Evolutionary conservation across 2,329 filamentous ascomycete genomes (phyloP).

Genomic region (Aureobasidium melanogenum): DNA sequence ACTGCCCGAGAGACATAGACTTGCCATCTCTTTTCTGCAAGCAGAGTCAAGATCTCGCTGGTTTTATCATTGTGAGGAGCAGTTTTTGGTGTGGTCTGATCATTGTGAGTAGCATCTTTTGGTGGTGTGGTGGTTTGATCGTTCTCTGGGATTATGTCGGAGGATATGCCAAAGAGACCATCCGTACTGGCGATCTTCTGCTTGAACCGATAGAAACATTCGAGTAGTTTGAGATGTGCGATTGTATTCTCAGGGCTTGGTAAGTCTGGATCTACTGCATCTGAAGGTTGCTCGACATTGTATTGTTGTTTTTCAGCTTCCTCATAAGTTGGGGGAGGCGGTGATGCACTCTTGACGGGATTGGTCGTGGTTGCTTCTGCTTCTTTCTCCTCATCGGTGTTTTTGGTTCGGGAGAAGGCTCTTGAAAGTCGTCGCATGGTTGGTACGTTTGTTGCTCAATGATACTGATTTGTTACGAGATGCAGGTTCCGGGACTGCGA

Average conservation of each 20-base stretch:
- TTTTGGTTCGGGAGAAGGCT: no score
- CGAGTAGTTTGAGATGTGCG: slow-evolving; percentile 65
- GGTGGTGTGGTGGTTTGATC: background rate
- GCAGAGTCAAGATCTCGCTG: slow-evolving; percentile 35
- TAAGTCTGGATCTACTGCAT: slow-evolving; percentile 14
- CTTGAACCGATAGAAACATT: slow-evolving; percentile 57
- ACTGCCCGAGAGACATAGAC: slow-evolving; percentile 60
- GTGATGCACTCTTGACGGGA: slow-evolving; percentile 11
- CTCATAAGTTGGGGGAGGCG: slow-evolving; percentile 17
- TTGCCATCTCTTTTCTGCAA: slow-evolving; percentile 66
- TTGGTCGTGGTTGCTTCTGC: slow-evolving; percentile 19
- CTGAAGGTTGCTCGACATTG: slow-evolving; percentile 18
- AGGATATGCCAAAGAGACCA: slow-evolving; percentile 50
- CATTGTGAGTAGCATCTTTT: slow-evolving; percentile 19
- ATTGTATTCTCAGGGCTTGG: slow-evolving; percentile 48
- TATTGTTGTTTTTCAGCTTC: slow-evolving; percentile 15
- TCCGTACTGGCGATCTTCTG: slow-evolving; percentile 58
- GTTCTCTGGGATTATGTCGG: slow-evolving; percentile 18
- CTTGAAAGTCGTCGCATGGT: no score
- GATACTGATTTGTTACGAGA: no score
- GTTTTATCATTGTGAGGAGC: slow-evolving; percentile 29
- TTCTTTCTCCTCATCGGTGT: slow-evolving; percentile 20
- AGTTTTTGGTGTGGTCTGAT: no score
- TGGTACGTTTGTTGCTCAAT: no score
- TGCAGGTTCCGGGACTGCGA: no score